Conservation (phyloP, 2,329 filamentous ascomycete species). For the Talaromyces funiculosus region DNA sequence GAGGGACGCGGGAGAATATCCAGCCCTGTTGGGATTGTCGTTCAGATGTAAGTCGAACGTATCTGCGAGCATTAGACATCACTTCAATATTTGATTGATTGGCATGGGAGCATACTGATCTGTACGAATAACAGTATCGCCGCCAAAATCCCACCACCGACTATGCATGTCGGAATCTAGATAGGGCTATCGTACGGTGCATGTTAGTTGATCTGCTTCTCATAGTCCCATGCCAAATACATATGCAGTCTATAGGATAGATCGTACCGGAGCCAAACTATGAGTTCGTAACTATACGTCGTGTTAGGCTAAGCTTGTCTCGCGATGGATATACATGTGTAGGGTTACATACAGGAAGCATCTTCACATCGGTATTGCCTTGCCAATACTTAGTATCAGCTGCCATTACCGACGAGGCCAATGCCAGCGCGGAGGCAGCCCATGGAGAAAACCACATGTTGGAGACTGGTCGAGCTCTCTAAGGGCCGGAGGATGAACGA, state of each 20-base stretch:
- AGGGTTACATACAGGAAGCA: constrained; percentile 54
- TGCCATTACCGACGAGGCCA: constrained; percentile 18
- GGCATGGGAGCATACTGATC: constrained; percentile 46
- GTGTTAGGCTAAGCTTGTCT: neutral
- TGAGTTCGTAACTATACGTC: constrained; percentile 70
- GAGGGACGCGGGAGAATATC: constrained; percentile 86
- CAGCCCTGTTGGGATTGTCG: constrained; percentile 85
- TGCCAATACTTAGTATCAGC: constrained; percentile 26
- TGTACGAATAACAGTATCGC: constrained; percentile 77
- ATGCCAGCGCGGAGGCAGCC: constrained; percentile 25
- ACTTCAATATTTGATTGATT: neutral
- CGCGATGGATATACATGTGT: neutral
- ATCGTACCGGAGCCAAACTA: constrained; percentile 68
- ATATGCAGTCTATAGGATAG: neutral
- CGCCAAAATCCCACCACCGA: constrained; percentile 98
- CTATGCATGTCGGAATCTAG: constrained; percentile 97
- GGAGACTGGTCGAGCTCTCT: neutral
- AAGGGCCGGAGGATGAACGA: neutral
- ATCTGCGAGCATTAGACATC: constrained; percentile 48
- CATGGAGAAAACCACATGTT: constrained; percentile 13
- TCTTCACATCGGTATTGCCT: constrained; percentile 54
- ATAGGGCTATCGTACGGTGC: constrained; percentile 62
- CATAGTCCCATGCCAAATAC: neutral
- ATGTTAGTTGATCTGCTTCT: neutral
- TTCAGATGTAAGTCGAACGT: constrained; percentile 88